Evolutionary conservation across 1,139 yeast genomes (phyloP).

Genomic region (Citeromyces hawaiiensis): DNA sequence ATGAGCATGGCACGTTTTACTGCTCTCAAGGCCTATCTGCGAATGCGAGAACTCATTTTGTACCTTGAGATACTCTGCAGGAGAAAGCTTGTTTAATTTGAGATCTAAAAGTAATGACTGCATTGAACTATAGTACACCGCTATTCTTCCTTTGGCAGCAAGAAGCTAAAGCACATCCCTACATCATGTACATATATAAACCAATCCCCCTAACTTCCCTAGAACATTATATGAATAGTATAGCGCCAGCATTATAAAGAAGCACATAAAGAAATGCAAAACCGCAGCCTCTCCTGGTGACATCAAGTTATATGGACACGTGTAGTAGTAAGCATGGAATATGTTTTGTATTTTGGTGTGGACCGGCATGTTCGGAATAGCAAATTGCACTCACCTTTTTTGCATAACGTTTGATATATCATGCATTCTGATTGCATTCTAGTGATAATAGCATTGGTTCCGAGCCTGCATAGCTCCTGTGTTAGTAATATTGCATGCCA

Average conservation of each 20-base stretch:
- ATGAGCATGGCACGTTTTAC: slow-evolving; percentile 9
- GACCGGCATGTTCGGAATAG: background rate
- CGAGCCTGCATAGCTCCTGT: no score
- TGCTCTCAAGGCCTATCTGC: background rate
- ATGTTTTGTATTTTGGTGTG: background rate
- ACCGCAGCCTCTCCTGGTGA: slow-evolving; percentile 3
- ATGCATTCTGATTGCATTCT: no score
- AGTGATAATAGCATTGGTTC: no score
- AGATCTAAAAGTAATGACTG: slow-evolving; percentile 3
- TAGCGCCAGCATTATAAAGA: background rate
- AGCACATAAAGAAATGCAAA: slow-evolving; percentile 2
- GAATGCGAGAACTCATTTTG: slow-evolving; percentile 3
- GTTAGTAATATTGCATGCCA: no score
- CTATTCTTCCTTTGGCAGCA: no score
- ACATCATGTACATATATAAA: no score
- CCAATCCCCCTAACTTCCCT: no score
- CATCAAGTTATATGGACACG: slow-evolving; percentile 3
- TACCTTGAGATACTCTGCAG: slow-evolving; percentile 2
- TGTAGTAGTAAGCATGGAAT: slow-evolving; percentile 2
- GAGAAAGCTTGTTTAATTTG: background rate
- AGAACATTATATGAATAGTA: no score
- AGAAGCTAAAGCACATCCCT: no score
- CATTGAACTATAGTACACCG: background rate
- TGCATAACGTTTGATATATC: no score
- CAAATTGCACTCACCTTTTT: background rate